Conservation (phyloP, 2,329 filamentous ascomycete genomes). For the Venturia asperata region DNA sequence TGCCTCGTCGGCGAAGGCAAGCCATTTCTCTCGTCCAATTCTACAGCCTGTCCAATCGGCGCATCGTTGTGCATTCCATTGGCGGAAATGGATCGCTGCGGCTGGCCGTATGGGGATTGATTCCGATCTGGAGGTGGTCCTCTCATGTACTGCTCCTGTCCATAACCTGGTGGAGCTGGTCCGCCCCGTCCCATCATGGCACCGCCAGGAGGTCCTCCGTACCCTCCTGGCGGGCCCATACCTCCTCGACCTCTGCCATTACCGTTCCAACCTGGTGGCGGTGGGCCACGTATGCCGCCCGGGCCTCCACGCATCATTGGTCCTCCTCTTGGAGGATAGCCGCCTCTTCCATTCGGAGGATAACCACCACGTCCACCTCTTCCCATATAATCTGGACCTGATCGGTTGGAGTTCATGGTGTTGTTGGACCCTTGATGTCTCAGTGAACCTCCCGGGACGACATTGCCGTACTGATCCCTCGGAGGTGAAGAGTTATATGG, state of each 20-base stretch:
- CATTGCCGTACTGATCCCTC: constrained; percentile 50
- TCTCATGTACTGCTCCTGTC: constrained; percentile 32
- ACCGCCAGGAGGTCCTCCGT: constrained; percentile 19
- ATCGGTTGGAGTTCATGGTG: constrained; percentile 35
- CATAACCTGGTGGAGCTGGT: constrained; percentile 24
- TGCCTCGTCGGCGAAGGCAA: constrained; percentile 37
- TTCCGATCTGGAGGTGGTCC: constrained; percentile 39
- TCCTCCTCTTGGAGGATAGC: constrained; percentile 31
- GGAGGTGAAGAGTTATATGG: constrained; percentile 38
- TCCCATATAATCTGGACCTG: constrained; percentile 28
- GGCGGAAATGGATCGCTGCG: constrained; percentile 38
- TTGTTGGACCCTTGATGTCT: constrained; percentile 43
- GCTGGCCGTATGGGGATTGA: constrained; percentile 32
- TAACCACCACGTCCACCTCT: constrained; percentile 35
- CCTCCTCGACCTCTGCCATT: constrained; percentile 25
- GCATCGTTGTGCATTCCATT: constrained; percentile 25
- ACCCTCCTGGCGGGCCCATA: constrained; percentile 24
- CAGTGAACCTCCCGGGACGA: constrained; percentile 39
- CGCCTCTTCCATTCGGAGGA: constrained; percentile 25
- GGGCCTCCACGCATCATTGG: constrained; percentile 29
- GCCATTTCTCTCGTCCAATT: constrained; percentile 69
- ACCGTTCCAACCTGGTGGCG: constrained; percentile 33
- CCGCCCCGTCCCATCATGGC: constrained; percentile 25
- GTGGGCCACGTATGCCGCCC: constrained; percentile 29
- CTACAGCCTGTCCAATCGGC: constrained; percentile 60